These are phyloP conservation scores for Pestalotiopsis sp. DNA, from an alignment of 2,329 filamentous ascomycete species.

Conservation along the genomic window DNA sequence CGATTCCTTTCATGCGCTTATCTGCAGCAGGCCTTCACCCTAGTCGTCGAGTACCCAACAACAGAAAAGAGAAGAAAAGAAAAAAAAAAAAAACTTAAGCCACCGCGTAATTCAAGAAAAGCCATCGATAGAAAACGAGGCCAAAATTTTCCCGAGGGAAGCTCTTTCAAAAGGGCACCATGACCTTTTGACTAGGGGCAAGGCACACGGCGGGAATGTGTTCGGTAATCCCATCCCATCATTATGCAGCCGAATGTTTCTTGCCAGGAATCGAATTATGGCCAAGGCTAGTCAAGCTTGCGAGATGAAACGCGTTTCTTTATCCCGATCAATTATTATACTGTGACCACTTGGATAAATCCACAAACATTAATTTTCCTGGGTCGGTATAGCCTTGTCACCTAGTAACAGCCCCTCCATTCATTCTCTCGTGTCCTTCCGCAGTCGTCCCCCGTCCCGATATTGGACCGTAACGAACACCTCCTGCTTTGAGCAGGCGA, in stretches of 20 bases:
- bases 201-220: neutral
- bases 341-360: neutral
- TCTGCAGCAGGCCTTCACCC: conserved; percentile 6
- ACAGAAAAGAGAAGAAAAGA: neutral
- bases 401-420: neutral
- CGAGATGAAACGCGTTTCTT: conserved; percentile 2
- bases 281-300: conserved; percentile 1
- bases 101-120: too few relatives aligned
- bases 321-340: neutral
- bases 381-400: neutral
- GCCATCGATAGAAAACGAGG: too few relatives aligned
- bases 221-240: neutral
- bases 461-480: conserved; percentile 6
- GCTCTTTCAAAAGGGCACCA: too few relatives aligned
- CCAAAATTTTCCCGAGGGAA: too few relatives aligned
- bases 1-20: conserved; percentile 1
- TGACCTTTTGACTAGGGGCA: neutral
- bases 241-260: neutral
- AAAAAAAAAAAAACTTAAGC: neutral
- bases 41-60: neutral
- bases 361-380: neutral
- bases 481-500: conserved; percentile 12
- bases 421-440: conserved; percentile 4
- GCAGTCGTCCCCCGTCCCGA: conserved; percentile 7
- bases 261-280: neutral